phyloP scores from a whole-genome alignment of 768 basidiomycete species.

The Panaeolus papilionaceus region DNA sequence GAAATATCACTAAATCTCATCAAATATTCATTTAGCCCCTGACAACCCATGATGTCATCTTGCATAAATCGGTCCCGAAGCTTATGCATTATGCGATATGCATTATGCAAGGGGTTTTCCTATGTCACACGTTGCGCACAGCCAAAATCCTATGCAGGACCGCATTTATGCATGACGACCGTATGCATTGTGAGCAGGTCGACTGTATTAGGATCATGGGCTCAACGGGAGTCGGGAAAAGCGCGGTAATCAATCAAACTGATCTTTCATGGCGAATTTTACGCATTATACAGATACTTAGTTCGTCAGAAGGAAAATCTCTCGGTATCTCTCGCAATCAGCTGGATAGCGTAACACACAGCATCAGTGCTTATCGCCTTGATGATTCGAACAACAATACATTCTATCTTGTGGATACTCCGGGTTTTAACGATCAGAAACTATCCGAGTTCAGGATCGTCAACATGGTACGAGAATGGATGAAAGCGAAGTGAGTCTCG shows the following conservation, averaged over 20 bases:
- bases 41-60: no score
- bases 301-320: neutral
- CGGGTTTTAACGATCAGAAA: neutral
- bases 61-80: no score
- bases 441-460: constrained; percentile 2
- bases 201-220: constrained; percentile 1
- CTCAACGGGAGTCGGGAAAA: neutral
- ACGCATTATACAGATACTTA: neutral
- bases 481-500: constrained; percentile 3
- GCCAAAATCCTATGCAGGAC: no score
- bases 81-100: no score
- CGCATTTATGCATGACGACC: no score
- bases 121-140: no score
- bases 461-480: neutral
- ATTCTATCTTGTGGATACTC: neutral
- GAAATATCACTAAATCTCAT: no score
- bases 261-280: neutral
- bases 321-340: neutral
- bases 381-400: neutral
- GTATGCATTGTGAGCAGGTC: no score
- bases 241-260: neutral
- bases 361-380: neutral
- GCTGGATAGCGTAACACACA: neutral
- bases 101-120: no score
- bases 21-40: no score